Conservation (phyloP, 139 green algal genomes). For the Eudorina sp. region DNA sequence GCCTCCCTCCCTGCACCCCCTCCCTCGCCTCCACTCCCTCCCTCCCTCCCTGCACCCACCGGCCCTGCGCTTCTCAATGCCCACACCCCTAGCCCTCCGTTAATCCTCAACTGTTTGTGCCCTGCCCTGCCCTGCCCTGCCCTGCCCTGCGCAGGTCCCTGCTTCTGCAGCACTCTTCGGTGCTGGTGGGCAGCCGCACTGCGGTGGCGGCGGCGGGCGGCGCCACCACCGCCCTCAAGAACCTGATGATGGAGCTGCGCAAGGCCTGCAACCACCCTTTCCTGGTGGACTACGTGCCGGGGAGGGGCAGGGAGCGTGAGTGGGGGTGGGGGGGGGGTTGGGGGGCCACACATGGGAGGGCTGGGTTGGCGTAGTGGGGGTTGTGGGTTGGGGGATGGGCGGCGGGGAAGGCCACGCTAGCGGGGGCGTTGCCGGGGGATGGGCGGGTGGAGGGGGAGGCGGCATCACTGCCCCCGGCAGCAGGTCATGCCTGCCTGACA, state of each 20-base stretch:
- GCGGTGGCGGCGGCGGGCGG: constrained; percentile 19
- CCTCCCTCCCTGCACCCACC: not conserved
- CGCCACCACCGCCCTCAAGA: constrained; percentile 55
- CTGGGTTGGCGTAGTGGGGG: no score
- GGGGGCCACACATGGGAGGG: no score
- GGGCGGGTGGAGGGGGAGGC: no score
- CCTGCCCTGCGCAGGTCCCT: constrained; percentile 41
- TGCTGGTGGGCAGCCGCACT: constrained; percentile 48
- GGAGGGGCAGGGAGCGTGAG: not conserved
- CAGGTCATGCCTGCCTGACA: no score
- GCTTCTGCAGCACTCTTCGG: constrained; percentile 57
- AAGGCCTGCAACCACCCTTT: constrained; percentile 87
- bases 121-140: not conserved
- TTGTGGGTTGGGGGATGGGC: not conserved
- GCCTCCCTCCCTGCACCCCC: not conserved
- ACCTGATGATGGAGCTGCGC: constrained; percentile 81
- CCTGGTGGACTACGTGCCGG: constrained; percentile 59
- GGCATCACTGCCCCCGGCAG: no score
- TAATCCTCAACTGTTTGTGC: no score
- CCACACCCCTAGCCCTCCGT: no score
- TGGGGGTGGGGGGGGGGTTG: not conserved
- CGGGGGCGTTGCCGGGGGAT: no score
- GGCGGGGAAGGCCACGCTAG: no score
- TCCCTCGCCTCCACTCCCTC: not conserved
- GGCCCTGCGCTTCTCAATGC: no score